Conservation (phyloP, 768 basidiomycete genomes). For the Termitomyces sp. region DNA sequence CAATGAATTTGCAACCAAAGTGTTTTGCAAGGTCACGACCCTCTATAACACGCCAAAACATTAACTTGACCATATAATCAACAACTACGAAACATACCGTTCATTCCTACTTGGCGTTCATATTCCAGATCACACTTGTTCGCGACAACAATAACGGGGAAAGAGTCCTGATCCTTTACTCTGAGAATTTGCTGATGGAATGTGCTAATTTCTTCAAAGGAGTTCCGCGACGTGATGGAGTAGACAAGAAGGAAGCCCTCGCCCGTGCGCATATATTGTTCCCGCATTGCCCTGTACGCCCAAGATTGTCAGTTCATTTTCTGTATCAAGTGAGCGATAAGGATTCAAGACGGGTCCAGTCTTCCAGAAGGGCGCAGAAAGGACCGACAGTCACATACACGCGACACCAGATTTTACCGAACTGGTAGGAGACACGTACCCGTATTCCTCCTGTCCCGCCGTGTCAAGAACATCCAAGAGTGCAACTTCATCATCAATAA, state of each 20-base stretch:
- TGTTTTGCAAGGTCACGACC: conserved; percentile 95
- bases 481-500: conserved; percentile 98
- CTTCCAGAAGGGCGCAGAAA: background rate
- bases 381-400: background rate
- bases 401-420: conserved; percentile 1
- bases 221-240: conserved; percentile 96
- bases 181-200: conserved; percentile 96
- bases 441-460: conserved; percentile 97
- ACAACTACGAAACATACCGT: conserved; percentile 48
- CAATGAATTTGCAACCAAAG: conserved; percentile 91
- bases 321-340: background rate
- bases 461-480: conserved; percentile 96
- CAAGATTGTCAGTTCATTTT: conserved; percentile 4
- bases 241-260: conserved; percentile 98
- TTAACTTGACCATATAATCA: background rate
- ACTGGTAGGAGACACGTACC: conserved; percentile 47
- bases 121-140: conserved; percentile 97
- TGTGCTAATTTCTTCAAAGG: conserved; percentile 94
- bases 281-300: conserved; percentile 83
- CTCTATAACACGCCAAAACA: conserved; percentile 51
- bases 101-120: conserved; percentile 94
- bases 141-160: conserved; percentile 96
- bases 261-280: conserved; percentile 98
- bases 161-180: conserved; percentile 93
- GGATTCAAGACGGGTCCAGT: background rate